Evolutionary conservation across 108 stramenopile species (phyloP).

Genomic region (Nitzschia putrida): DNA sequence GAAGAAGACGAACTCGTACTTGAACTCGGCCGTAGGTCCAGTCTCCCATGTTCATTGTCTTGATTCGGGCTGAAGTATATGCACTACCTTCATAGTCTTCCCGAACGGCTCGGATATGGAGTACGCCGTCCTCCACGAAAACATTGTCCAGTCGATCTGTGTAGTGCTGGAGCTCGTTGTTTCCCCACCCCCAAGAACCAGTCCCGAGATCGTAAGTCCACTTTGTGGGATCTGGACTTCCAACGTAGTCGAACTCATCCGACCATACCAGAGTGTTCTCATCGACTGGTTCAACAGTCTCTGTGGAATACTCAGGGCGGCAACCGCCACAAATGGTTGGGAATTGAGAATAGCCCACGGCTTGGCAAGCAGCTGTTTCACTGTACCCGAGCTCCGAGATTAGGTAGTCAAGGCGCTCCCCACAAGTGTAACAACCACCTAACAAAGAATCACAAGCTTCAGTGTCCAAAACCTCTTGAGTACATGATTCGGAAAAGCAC

Average conservation of each 20-base stretch:
- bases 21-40: conserved; percentile 28
- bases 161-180: conserved; percentile 35
- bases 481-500: conserved; percentile 1
- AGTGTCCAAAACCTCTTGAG: conserved; percentile 6
- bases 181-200: conserved; percentile 43
- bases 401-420: too few relatives aligned
- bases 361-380: neutral
- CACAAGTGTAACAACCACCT: too few relatives aligned
- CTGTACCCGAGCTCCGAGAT: too few relatives aligned
- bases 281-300: too few relatives aligned
- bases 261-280: too few relatives aligned
- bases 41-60: too few relatives aligned
- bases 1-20: conserved; percentile 17
- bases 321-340: conserved; percentile 5
- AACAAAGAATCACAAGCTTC: neutral
- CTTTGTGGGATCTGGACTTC: conserved; percentile 25
- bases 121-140: too few relatives aligned
- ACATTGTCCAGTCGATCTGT: conserved; percentile 34
- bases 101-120: too few relatives aligned
- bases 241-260: too few relatives aligned
- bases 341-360: conserved; percentile 3
- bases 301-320: too few relatives aligned
- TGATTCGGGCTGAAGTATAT: too few relatives aligned
- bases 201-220: conserved; percentile 47
- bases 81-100: too few relatives aligned